phyloP scores from a whole-genome alignment of 2,329 filamentous ascomycete species.

The Venturia asperata region DNA sequence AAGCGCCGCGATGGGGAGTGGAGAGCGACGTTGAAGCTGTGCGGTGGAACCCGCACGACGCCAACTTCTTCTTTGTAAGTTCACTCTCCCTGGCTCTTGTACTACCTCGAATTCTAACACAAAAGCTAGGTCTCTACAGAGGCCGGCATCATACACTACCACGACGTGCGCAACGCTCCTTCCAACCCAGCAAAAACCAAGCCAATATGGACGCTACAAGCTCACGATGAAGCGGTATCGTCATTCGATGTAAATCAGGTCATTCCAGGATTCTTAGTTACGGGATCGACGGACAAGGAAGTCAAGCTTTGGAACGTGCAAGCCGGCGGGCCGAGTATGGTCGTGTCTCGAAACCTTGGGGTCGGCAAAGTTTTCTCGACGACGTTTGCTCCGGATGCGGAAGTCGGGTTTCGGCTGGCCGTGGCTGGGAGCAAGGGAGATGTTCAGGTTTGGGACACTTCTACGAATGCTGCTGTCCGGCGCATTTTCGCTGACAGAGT shows the following conservation, averaged over 20 bases:
- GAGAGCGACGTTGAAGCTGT: constrained; percentile 93
- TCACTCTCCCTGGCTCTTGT: constrained; percentile 3
- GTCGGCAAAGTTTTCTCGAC: constrained; percentile 93
- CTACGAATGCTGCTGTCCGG: constrained; percentile 82
- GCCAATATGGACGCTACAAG: constrained; percentile 88
- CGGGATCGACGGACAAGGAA: constrained; percentile 86
- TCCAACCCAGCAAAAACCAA: constrained; percentile 67
- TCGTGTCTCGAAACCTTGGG: constrained; percentile 83
- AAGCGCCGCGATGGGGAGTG: constrained; percentile 79
- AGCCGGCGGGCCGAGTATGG: constrained; percentile 73
- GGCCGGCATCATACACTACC: constrained; percentile 83
- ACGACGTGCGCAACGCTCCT: constrained; percentile 74
- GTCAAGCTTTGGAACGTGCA: constrained; percentile 96
- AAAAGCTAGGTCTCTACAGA: constrained; percentile 61
- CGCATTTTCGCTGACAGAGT: constrained; percentile 68
- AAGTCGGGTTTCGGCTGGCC: constrained; percentile 85
- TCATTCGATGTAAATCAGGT: constrained; percentile 86
- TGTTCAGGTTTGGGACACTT: constrained; percentile 93
- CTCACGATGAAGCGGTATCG: constrained; percentile 86
- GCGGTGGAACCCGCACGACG: constrained; percentile 85
- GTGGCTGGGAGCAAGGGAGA: constrained; percentile 91
- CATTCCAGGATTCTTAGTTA: constrained; percentile 88
- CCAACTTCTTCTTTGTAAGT: constrained; percentile 82
- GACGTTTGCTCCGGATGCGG: constrained; percentile 78
- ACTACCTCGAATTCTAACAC: neutral